These are phyloP conservation scores for Alternaria incomplexa DNA, from an alignment of 2,329 filamentous ascomycete species.

Conservation along the genomic window DNA sequence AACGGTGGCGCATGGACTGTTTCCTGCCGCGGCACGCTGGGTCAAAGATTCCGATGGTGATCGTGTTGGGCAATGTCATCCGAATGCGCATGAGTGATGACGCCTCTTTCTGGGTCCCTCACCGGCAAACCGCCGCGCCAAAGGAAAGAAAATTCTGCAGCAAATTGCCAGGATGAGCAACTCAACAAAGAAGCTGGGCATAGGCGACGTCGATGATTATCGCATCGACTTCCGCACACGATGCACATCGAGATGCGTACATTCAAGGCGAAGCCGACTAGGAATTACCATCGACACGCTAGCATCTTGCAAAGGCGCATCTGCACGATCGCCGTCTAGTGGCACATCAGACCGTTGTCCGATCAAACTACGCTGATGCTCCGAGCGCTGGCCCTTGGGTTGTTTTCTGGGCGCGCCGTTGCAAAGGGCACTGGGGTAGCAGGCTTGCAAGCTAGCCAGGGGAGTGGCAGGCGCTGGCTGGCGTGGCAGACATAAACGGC, in stretches of 20 bases:
- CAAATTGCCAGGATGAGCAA: constrained; percentile 3
- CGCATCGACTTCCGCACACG: not conserved
- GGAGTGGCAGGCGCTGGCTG: constrained; percentile 19
- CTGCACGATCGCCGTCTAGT: constrained; percentile 37
- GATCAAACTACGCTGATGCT: constrained; percentile 22
- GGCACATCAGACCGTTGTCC: constrained; percentile 28
- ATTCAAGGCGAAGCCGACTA: not conserved
- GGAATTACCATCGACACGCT: constrained; percentile 13
- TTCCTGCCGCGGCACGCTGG: not conserved
- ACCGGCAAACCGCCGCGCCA: constrained; percentile 14
- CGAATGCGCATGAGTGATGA: constrained; percentile 11
- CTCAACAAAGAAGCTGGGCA: constrained; percentile 8
- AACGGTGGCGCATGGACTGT: not conserved
- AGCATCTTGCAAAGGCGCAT: constrained; percentile 25
- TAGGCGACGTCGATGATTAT: not conserved
- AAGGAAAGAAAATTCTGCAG: constrained; percentile 11
- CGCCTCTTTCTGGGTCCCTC: not conserved
- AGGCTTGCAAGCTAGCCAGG: constrained; percentile 24
- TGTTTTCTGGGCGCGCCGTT: constrained; percentile 21
- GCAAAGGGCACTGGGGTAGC: constrained; percentile 20
- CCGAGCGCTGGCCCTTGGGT: constrained; percentile 7
- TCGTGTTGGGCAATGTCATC: constrained; percentile 9
- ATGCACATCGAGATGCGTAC: not conserved
- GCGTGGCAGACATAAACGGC: constrained; percentile 29
- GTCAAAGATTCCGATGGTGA: not conserved